Conservation (phyloP, 148 eudicot genomes). For the Fallopia convolvulus region DNA sequence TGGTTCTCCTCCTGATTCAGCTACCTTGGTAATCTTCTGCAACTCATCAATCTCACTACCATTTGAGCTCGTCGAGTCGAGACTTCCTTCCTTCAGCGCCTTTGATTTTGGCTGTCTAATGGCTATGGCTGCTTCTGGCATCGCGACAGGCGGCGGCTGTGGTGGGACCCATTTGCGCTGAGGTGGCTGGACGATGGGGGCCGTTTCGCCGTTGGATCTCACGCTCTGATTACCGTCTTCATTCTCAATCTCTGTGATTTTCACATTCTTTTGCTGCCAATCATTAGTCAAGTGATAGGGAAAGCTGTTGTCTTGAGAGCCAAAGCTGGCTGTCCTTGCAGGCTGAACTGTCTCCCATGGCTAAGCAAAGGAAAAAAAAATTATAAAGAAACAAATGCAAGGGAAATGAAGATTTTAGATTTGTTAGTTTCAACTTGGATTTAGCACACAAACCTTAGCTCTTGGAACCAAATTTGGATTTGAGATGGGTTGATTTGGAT, state of each 20-base stretch:
- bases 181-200: conserved; percentile 23
- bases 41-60: conserved; percentile 46
- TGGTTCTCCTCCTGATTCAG: conserved; percentile 49
- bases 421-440: background rate
- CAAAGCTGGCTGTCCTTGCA: conserved; percentile 25
- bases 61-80: conserved; percentile 29
- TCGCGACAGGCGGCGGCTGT: conserved; percentile 42
- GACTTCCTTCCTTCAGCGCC: conserved; percentile 22
- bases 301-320: conserved; percentile 32
- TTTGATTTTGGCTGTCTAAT: conserved; percentile 59
- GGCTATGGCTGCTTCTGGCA: conserved; percentile 57
- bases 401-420: background rate
- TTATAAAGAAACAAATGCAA: background rate
- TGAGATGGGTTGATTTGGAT: conserved; percentile 86
- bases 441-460: conserved; percentile 47
- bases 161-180: conserved; percentile 63
- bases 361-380: conserved; percentile 23
- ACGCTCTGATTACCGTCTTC: conserved; percentile 18
- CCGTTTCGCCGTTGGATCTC: background rate
- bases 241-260: conserved; percentile 47
- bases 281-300: conserved; percentile 37
- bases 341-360: conserved; percentile 70
- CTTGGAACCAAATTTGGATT: conserved; percentile 65
- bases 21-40: conserved; percentile 57
- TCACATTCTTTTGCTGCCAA: conserved; percentile 34